Evolutionary conservation across 1,139 yeast genomes (phyloP).

Genomic region (Pichia sp.): DNA sequence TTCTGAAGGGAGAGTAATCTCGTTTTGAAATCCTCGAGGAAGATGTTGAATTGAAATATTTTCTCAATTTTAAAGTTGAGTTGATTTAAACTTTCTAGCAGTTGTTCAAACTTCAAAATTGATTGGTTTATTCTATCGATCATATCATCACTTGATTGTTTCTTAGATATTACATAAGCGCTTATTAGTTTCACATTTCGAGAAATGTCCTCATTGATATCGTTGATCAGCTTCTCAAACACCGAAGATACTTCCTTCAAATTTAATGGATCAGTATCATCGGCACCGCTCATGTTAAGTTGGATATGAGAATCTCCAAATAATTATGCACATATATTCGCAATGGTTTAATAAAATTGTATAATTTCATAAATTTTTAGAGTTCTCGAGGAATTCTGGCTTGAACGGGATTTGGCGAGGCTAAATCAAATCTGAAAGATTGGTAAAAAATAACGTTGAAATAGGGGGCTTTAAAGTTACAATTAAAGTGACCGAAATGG

Average conservation of each 20-base stretch:
- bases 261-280: constrained; percentile 53
- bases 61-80: constrained; percentile 58
- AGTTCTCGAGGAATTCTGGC: too few species aligned
- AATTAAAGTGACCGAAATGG: too few species aligned
- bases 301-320: too few species aligned
- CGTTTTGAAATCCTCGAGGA: constrained; percentile 33
- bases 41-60: constrained; percentile 53
- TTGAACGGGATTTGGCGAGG: too few species aligned
- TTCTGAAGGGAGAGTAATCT: constrained; percentile 26
- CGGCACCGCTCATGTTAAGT: too few species aligned
- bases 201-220: constrained; percentile 39
- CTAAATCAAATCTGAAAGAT: too few species aligned
- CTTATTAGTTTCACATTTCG: constrained; percentile 26
- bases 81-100: constrained; percentile 44
- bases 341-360: too few species aligned
- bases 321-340: too few species aligned
- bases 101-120: constrained; percentile 33
- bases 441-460: too few species aligned
- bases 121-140: constrained; percentile 27
- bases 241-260: constrained; percentile 48
- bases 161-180: constrained; percentile 25
- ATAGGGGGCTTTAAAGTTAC: too few species aligned
- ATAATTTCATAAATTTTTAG: too few species aligned
- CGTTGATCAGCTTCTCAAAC: constrained; percentile 55
- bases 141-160: constrained; percentile 20